Percentiles rank a stretch among this genome's conserved stretches.
These are phyloP conservation scores for Inonotus hispidus DNA, from an alignment of 1,284 basidiomycete genomes.

Conservation along the genomic window DNA sequence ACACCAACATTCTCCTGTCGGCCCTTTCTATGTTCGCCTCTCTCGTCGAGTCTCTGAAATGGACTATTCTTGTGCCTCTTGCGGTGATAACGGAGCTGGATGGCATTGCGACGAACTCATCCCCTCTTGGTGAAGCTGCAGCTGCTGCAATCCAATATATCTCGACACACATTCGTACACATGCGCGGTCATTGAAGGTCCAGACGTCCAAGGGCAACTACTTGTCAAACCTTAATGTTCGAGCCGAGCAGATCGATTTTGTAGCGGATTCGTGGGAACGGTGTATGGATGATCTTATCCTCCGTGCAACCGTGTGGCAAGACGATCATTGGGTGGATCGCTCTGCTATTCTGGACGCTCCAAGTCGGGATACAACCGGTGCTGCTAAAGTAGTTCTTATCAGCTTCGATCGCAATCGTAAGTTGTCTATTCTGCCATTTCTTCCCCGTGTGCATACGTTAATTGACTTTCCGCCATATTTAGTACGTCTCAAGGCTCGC, in stretches of 20 bases:
- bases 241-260: conserved; percentile 84
- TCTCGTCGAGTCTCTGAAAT: conserved; percentile 75
- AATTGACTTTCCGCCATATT: conserved; percentile 13
- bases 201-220: conserved; percentile 96
- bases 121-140: conserved; percentile 67
- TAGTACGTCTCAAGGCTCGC: conserved; percentile 81
- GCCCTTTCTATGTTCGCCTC: conserved; percentile 68
- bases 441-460: conserved; percentile 20
- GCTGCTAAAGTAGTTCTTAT: conserved; percentile 84
- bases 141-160: conserved; percentile 71
- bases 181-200: conserved; percentile 79
- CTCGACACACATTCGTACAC: conserved; percentile 68
- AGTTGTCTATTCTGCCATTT: conserved; percentile 32
- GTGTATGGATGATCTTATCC: conserved; percentile 92
- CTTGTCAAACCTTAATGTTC: conserved; percentile 75
- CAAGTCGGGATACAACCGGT: conserved; percentile 33
- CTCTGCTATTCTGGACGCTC: conserved; percentile 56
- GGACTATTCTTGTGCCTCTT: conserved; percentile 89
- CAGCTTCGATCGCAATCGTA: conserved; percentile 88
- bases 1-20: conserved; percentile 91
- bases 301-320: conserved; percentile 90
- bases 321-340: conserved; percentile 89
- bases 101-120: conserved; percentile 68
- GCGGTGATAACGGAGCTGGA: conserved; percentile 97
- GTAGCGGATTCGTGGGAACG: conserved; percentile 53